phyloP scores from a whole-genome alignment of 441 rosid species.

The Gossypium armourianum region DNA sequence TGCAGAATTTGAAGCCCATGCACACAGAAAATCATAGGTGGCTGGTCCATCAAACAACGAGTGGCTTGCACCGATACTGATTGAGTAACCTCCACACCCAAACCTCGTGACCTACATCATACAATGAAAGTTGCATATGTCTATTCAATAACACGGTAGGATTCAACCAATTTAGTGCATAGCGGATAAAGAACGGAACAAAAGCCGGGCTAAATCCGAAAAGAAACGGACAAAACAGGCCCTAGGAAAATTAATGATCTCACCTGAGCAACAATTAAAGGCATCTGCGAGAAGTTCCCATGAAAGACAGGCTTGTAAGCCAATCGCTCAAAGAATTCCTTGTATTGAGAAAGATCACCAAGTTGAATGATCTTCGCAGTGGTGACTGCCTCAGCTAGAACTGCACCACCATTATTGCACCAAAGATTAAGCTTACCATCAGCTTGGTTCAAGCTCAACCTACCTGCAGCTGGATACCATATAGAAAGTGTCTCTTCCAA shows the following conservation, averaged over 20 bases:
- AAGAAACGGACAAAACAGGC: too few relatives aligned
- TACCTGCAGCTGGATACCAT: conserved; percentile 64
- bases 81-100: conserved; percentile 57
- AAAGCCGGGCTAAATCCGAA: too few relatives aligned
- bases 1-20: conserved; percentile 47
- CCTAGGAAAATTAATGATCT: conserved; percentile 2
- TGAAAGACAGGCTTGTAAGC: conserved; percentile 38
- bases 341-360: conserved; percentile 51
- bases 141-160: too few relatives aligned
- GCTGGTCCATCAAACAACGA: conserved; percentile 62
- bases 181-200: too few relatives aligned
- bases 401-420: conserved; percentile 50
- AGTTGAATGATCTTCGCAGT: conserved; percentile 38
- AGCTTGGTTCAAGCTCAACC: conserved; percentile 33
- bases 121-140: neutral
- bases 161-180: too few relatives aligned
- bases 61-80: conserved; percentile 58
- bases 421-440: conserved; percentile 43
- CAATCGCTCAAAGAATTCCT: conserved; percentile 41
- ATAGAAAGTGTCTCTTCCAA: conserved; percentile 46
- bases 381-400: conserved; percentile 39
- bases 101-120: conserved; percentile 46
- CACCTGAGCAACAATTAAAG: conserved; percentile 64
- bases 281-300: conserved; percentile 41
- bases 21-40: conserved; percentile 36